Evolutionary conservation across 768 basidiomycete species (phyloP).

Genomic region (Boletus sp.): DNA sequence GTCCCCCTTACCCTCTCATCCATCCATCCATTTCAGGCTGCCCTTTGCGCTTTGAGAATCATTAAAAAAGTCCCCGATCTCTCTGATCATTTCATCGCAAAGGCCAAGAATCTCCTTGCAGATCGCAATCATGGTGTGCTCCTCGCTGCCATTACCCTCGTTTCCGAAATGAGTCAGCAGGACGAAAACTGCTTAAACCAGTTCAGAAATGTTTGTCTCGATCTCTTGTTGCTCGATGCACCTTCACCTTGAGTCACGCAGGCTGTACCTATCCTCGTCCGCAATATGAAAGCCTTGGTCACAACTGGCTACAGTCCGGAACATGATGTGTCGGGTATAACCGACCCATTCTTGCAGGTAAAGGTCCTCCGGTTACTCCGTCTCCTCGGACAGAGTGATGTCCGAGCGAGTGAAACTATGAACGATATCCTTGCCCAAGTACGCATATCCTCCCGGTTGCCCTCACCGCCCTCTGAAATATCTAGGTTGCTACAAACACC

Average conservation of each 20-base stretch:
- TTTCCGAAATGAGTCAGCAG: slow-evolving; percentile 88
- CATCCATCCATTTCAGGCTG: slow-evolving; percentile 54
- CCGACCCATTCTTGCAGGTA: slow-evolving; percentile 92
- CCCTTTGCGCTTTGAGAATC: slow-evolving; percentile 90
- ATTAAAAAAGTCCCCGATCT: slow-evolving; percentile 96
- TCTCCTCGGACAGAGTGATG: slow-evolving; percentile 82
- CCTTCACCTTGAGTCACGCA: slow-evolving; percentile 30
- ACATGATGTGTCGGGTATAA: slow-evolving; percentile 99
- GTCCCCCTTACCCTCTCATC: background rate
- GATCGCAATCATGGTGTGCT: slow-evolving; percentile 98
- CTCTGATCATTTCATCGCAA: slow-evolving; percentile 83
- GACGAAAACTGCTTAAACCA: slow-evolving; percentile 73
- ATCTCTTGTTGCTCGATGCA: slow-evolving; percentile 2
- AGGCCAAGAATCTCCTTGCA: slow-evolving; percentile 86
- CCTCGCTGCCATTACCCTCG: slow-evolving; percentile 89
- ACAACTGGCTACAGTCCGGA: slow-evolving; percentile 98
- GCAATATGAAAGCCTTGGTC: slow-evolving; percentile 90
- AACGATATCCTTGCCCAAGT: slow-evolving; percentile 98
- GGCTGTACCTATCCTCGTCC: slow-evolving; percentile 91
- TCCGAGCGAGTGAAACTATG: slow-evolving; percentile 90
- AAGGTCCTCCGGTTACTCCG: slow-evolving; percentile 89
- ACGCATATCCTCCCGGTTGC: slow-evolving; percentile 7
- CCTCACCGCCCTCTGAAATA: background rate
- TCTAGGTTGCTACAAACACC: slow-evolving; percentile 96
- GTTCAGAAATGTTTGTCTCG: slow-evolving; percentile 74